Evolutionary conservation across 331 rosid species (phyloP).

Genomic region (Malus hybrid): DNA sequence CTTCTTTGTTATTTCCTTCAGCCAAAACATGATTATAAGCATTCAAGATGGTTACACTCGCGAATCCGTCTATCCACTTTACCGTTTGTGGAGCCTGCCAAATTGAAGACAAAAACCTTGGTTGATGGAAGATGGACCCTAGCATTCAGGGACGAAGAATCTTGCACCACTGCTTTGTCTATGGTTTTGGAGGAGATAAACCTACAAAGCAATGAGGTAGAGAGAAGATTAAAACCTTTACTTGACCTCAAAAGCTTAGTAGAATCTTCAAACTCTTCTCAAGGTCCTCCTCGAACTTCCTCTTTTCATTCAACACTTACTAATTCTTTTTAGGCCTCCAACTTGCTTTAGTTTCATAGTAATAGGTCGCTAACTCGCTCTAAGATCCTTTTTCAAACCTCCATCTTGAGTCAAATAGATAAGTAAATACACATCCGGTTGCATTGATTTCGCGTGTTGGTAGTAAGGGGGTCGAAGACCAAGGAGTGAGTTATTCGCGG

Average conservation of each 20-base stretch:
- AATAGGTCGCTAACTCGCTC: constrained; percentile 26
- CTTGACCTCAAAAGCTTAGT: constrained; percentile 38
- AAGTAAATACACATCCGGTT: not conserved
- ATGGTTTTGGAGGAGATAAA: constrained; percentile 61
- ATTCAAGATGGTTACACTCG: constrained; percentile 76
- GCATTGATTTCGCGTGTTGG: not conserved
- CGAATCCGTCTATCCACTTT: constrained; percentile 73
- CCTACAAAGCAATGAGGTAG: constrained; percentile 50
- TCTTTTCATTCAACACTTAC: constrained; percentile 27
- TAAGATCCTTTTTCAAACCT: not conserved
- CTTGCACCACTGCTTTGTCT: constrained; percentile 56
- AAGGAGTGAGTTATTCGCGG: not conserved
- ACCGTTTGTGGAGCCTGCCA: constrained; percentile 53
- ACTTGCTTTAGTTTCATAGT: constrained; percentile 8
- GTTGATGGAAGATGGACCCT: constrained; percentile 93
- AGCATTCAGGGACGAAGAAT: constrained; percentile 73
- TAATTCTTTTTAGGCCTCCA: constrained; percentile 30
- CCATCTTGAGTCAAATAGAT: not conserved
- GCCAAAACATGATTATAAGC: constrained; percentile 75
- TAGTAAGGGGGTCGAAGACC: not conserved
- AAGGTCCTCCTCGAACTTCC: constrained; percentile 24
- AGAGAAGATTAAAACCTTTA: constrained; percentile 67
- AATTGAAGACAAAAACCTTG: constrained; percentile 47
- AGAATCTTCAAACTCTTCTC: constrained; percentile 30
- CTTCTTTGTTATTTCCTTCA: constrained; percentile 22